These are phyloP conservation scores for Senna siamea DNA, from an alignment of 306 rosid genomes.

Conservation along the genomic window DNA sequence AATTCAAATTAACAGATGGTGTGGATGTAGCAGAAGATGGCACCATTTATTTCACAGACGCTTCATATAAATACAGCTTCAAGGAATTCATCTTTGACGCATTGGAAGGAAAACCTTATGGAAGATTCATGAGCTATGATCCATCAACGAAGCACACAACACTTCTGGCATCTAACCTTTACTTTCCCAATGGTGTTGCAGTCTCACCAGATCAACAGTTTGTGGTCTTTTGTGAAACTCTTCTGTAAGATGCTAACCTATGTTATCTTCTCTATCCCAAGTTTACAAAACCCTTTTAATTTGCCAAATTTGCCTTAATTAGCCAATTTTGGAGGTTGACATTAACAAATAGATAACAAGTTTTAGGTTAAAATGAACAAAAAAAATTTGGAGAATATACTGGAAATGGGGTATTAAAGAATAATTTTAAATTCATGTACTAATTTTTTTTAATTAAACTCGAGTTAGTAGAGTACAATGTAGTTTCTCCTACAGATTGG, in stretches of 20 bases:
- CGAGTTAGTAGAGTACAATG: too few species aligned
- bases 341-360: too few species aligned
- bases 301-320: too few species aligned
- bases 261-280: too few species aligned
- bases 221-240: constrained; percentile 66
- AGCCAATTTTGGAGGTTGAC: too few species aligned
- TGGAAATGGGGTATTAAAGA: too few species aligned
- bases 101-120: constrained; percentile 62
- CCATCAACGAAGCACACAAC: constrained; percentile 50
- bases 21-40: constrained; percentile 67
- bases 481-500: too few species aligned
- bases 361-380: too few species aligned
- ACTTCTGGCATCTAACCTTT: constrained; percentile 52
- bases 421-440: too few species aligned
- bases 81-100: constrained; percentile 38
- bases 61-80: constrained; percentile 53
- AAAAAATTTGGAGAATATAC: too few species aligned
- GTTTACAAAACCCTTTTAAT: too few species aligned
- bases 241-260: constrained; percentile 40
- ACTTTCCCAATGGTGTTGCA: constrained; percentile 63
- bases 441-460: too few species aligned
- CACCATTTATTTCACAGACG: constrained; percentile 66
- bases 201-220: constrained; percentile 65
- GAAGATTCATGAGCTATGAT: constrained; percentile 65
- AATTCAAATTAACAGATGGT: constrained; percentile 54